Evolutionary conservation across 257 asterid genomes (phyloP).

Genomic region (Capsicum baccatum): DNA sequence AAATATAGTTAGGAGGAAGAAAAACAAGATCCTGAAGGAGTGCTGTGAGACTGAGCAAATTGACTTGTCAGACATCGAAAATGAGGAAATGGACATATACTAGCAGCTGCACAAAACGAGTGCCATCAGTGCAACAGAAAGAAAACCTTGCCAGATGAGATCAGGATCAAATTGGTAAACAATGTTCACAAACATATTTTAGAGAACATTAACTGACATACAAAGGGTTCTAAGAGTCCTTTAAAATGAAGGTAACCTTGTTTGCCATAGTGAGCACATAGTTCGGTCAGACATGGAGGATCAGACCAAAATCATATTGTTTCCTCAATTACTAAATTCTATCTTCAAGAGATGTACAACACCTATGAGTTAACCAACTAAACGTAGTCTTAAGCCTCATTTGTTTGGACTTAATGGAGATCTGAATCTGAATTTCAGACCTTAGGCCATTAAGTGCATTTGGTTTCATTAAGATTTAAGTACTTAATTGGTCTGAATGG

Average conservation of each 20-base stretch:
- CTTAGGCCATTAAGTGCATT: no score
- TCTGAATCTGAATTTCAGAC: no score
- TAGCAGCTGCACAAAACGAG: not conserved
- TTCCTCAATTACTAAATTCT: not conserved
- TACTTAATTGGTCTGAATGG: no score
- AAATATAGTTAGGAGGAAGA: not conserved
- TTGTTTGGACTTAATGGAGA: no score
- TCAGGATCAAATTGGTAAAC: not conserved
- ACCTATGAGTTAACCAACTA: not conserved
- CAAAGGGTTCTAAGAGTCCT: not conserved
- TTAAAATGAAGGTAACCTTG: not conserved
- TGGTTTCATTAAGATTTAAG: no score
- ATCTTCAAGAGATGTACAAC: not conserved
- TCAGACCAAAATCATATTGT: not conserved
- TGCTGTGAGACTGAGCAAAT: not conserved
- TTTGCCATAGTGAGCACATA: not conserved
- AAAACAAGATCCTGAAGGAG: constrained; percentile 9
- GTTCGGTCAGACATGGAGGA: not conserved
- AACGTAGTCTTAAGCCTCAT: not conserved
- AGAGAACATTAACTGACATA: not conserved
- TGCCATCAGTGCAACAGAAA: not conserved
- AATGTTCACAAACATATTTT: not conserved
- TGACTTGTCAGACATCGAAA: no score
- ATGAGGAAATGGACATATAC: no score
- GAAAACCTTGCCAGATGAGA: not conserved